Evolutionary conservation across 129 eudicot genomes (phyloP).

Genomic region (Lactuca sativa): DNA sequence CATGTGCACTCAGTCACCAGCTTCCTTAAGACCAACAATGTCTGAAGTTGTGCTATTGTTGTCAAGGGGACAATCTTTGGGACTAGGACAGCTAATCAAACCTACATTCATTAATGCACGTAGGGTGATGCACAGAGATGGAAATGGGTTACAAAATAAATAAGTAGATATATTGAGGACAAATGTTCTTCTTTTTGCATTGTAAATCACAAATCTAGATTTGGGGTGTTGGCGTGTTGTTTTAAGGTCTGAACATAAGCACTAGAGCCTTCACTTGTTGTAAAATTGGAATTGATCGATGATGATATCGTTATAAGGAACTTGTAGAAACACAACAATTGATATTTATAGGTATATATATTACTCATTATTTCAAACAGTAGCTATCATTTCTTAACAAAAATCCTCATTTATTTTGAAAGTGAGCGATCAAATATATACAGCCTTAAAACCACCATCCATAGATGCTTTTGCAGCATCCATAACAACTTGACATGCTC

Average conservation of each 20-base stretch:
- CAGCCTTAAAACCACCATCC: conserved; percentile 50
- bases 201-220: too few relatives aligned
- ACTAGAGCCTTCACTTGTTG: too few relatives aligned
- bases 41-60: conserved; percentile 58
- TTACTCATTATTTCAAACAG: too few relatives aligned
- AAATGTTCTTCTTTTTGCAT: too few relatives aligned
- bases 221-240: too few relatives aligned
- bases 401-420: conserved; percentile 3
- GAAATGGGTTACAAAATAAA: background rate
- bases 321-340: too few relatives aligned
- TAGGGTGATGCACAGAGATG: conserved; percentile 21
- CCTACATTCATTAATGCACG: conserved; percentile 28
- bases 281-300: too few relatives aligned
- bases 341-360: too few relatives aligned
- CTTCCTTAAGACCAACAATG: conserved; percentile 62
- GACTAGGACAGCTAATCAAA: conserved; percentile 23
- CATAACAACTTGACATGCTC: conserved; percentile 60
- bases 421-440: conserved; percentile 39
- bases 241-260: too few relatives aligned
- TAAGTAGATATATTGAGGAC: background rate
- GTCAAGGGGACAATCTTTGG: conserved; percentile 33
- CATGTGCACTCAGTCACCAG: conserved; percentile 69
- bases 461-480: conserved; percentile 67
- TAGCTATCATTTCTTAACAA: background rate
- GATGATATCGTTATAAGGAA: too few relatives aligned